phyloP scores from a whole-genome alignment of 345 rosid genomes.

The Populus alba region DNA sequence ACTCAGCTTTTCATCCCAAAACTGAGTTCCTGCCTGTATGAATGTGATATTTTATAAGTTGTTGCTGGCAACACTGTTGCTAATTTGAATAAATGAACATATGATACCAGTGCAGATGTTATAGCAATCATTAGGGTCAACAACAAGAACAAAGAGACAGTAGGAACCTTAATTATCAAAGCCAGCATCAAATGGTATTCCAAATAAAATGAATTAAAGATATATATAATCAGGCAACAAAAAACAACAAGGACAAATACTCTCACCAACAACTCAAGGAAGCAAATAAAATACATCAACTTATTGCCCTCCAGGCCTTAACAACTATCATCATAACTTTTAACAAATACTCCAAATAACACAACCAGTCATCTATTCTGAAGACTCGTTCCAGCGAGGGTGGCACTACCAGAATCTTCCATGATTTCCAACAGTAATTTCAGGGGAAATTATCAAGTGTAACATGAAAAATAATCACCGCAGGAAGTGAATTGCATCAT shows the following conservation, averaged over 20 bases:
- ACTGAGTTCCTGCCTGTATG: slow-evolving; percentile 90
- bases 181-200: not conserved
- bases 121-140: not conserved
- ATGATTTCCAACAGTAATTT: not conserved
- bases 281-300: too few species aligned
- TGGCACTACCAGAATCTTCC: too few species aligned
- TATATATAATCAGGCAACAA: too few species aligned
- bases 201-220: not conserved
- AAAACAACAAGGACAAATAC: too few species aligned
- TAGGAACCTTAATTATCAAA: too few species aligned
- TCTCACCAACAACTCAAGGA: too few species aligned
- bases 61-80: not conserved
- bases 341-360: not conserved
- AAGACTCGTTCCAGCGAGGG: too few species aligned
- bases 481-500: not conserved
- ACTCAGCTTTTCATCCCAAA: slow-evolving; percentile 92
- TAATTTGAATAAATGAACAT: not conserved
- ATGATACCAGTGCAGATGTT: not conserved
- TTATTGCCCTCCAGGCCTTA: not conserved
- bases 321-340: not conserved
- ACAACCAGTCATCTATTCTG: not conserved
- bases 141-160: not conserved
- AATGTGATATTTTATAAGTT: not conserved
- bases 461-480: not conserved
- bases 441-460: not conserved